phyloP scores from a whole-genome alignment of 1,139 yeast species.

The Diutina rugosa region DNA sequence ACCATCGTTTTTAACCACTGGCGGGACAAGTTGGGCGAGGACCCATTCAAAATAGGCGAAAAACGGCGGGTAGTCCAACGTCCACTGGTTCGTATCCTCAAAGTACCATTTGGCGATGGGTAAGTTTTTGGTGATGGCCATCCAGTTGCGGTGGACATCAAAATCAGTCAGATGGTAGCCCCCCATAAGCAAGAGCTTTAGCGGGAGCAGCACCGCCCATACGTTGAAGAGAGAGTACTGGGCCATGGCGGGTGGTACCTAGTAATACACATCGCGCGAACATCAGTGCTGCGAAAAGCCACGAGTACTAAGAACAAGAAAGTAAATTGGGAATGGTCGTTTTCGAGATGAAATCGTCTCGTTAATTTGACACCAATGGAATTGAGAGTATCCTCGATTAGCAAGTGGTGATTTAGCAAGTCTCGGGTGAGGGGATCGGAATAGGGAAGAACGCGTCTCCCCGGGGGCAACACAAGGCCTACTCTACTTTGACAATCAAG shows the following conservation, averaged over 20 bases:
- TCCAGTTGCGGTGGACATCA: constrained; percentile 95
- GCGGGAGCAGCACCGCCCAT: constrained; percentile 25
- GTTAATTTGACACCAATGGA: too few relatives aligned
- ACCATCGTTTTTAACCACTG: constrained; percentile 53
- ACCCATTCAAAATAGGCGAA: constrained; percentile 91
- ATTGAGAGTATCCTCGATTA: too few relatives aligned
- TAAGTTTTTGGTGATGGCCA: constrained; percentile 73
- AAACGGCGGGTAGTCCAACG: constrained; percentile 94
- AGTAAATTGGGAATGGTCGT: too few relatives aligned
- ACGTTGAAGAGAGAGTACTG: constrained; percentile 14
- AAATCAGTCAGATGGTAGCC: constrained; percentile 81
- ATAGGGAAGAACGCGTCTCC: too few relatives aligned
- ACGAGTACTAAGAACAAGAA: too few relatives aligned
- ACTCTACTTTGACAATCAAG: too few relatives aligned
- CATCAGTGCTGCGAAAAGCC: not conserved
- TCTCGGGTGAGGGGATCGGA: too few relatives aligned
- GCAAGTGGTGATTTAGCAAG: too few relatives aligned
- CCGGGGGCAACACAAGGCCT: too few relatives aligned
- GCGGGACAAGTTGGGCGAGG: constrained; percentile 61
- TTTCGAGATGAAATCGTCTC: too few relatives aligned
- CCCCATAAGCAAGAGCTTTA: constrained; percentile 22
- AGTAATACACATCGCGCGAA: not conserved
- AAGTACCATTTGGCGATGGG: constrained; percentile 76
- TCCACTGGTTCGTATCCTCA: constrained; percentile 85
- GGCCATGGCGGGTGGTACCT: not conserved